Percentiles rank a stretch among this genome's conserved stretches.
Evolutionary conservation across 2,329 filamentous ascomycete genomes (phyloP).

Genomic region (Microdochium nivale): DNA sequence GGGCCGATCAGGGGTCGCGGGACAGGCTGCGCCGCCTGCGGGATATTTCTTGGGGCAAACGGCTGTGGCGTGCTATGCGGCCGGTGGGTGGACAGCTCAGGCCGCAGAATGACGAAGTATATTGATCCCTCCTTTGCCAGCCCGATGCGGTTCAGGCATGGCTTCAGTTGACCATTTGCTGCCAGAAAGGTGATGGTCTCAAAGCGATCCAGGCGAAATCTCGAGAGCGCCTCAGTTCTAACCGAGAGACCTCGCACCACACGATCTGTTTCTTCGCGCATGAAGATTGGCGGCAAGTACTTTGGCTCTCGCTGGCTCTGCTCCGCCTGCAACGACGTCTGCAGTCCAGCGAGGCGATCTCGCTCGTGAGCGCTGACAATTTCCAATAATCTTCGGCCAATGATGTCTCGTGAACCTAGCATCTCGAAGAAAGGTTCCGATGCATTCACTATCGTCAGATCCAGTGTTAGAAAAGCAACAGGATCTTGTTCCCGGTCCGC

Average conservation of each 20-base stretch:
- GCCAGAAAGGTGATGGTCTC: slow-evolving; percentile 47
- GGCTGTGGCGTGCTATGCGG: slow-evolving; percentile 31
- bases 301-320: slow-evolving; percentile 49
- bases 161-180: slow-evolving; percentile 41
- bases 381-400: slow-evolving; percentile 43
- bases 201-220: slow-evolving; percentile 41
- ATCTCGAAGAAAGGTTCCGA: slow-evolving; percentile 48
- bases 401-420: slow-evolving; percentile 37
- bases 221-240: slow-evolving; percentile 40
- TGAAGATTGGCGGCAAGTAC: slow-evolving; percentile 56
- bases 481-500: slow-evolving; percentile 36
- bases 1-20: slow-evolving; percentile 34
- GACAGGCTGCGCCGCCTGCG: slow-evolving; percentile 27
- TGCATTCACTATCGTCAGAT: slow-evolving; percentile 48
- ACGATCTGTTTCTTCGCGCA: slow-evolving; percentile 42
- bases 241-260: slow-evolving; percentile 48
- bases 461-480: slow-evolving; percentile 48
- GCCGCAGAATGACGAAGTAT: slow-evolving; percentile 49
- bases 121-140: slow-evolving; percentile 53
- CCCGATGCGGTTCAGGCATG: slow-evolving; percentile 42
- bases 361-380: slow-evolving; percentile 42
- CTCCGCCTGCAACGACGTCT: slow-evolving; percentile 46
- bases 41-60: slow-evolving; percentile 30
- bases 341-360: slow-evolving; percentile 40
- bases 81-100: slow-evolving; percentile 20